Base-by-base conservation (phyloP, 306 rosid genomes). In the Ceratonia siliqua region DNA sequence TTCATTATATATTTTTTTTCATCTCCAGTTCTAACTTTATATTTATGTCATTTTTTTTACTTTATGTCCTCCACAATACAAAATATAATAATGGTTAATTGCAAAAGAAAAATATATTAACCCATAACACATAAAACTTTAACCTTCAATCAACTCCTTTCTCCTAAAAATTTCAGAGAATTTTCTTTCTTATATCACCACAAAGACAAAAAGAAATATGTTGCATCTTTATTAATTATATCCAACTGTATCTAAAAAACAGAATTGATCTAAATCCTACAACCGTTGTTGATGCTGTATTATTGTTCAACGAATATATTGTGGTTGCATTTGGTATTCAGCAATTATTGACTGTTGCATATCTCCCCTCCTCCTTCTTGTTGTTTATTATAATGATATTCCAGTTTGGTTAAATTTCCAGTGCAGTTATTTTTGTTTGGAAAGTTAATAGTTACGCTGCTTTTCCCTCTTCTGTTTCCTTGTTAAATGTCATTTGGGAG, bases 51-150 rank as follows among this genome's bases (percentile, higher is more conserved):
- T 53, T 71, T 43, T 63, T 62, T 72, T 72, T 54, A 43, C 74
- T 28, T 79, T 76, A 56, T 61, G 78, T 55, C 81, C 62, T 84
- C 90, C 83, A 80, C 73, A 82, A 70, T 71, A 52, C 49, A 62
- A 73, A 68, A 69, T 21, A 64, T 63, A 57, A 66, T 70, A 70
- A 66, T 81, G 74, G 62, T 50, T 43, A 70, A 72, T 33, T 28
- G 18, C 54, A 79, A 73, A 24, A 70, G 41, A 25, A 12, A 35
- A 24, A 49, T 48, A 46, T 27, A 66, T 24, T 39, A 48, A 70
- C 55, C 77, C 62, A 54, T 48, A 65, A 33, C 57, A 50, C 33
- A 45, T 22, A 22, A 64, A 45, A 42, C 35, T 78, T 43, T 15
- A 52, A 68, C 45, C 66, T 81, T 17, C 39, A 30, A 70, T 73